Base-by-base conservation (phyloP, 83 land plant species). In the Thuja plicata region DNA sequence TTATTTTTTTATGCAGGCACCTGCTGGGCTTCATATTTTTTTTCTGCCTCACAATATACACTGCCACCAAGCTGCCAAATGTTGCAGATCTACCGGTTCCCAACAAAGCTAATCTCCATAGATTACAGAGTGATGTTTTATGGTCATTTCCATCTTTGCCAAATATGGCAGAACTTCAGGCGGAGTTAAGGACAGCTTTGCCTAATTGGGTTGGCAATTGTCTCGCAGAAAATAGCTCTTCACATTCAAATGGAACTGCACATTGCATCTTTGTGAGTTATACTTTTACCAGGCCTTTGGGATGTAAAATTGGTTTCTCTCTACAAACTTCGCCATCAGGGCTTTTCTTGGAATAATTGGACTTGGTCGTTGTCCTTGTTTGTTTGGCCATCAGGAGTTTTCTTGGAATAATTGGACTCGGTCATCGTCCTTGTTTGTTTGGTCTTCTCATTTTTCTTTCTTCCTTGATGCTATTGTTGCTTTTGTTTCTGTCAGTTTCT, bases 1-100 rank as follows among this genome's bases (percentile, higher is more conserved):
- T 38, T 7, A 43, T 35, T 7, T 79, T 35, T 8, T 27, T 84
- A 21, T 30, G 88, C 98, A 97, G 99, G 96, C 99, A 97, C 88
- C 94, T 97, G 94, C 88, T 97, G 73, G 99, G 97, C 0, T 97
- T 97, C 90, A 86, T 95, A n/a, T 80, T 97, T 84, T 97, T 96
- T 88, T 94, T 97, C 35, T 84, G 91, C 55, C 91, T 97, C 71
- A 96, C 97, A 41, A 92, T 97, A 71, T 96, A 97, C 91, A 95
- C 97, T 13, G 94, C 94, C 10, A 89, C 81, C 80, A 95, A 91
- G 91, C 89, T 94, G 52, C 98, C 97, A 12, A 90, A 86, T 13
- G 96, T 94, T 38, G 89, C 90, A 40, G 95, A 96, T 89, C 93
- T 96, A 38, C 95, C 94, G 16, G 90, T 90, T 74, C 84, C 95